Evolutionary conservation across 2,329 filamentous ascomycete genomes (phyloP), one percentile per base, ranked within the genome.

Genomic region (Fusarium phyllophilum): DNA sequence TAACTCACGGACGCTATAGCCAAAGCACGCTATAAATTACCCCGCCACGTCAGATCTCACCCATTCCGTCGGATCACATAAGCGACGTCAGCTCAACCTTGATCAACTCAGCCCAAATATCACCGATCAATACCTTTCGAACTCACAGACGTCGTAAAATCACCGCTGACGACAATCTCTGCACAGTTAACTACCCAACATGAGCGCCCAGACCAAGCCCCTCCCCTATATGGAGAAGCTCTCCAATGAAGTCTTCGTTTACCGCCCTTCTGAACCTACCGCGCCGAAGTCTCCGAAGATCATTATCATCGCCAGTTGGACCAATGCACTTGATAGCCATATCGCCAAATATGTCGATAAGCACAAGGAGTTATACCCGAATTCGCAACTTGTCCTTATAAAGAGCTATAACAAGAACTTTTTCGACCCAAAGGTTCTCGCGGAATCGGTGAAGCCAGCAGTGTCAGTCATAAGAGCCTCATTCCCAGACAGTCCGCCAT

Each of bases 321-420:
- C 71, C 33, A 72, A 73, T 31, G 57, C 66, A 1, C 31, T 62
- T 31, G 57, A 71, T 9, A 22, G 15, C 6, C 62, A 74, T 10
- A 68, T 73, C n/a, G 66, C 71, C 41, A 74, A 73, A 36, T 73
- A 72, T 31, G 55, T 72, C 49, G 52, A 68, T 9, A 68, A 61
- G 38, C 49, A 73, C 46, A 74, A 57, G 34, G 26, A 31, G 15
- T 1, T 64, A 12, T 58, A 61, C 24, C 62, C 58, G 1, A 24
- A 17, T 12, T 55, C 58, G 1, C 46, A 71, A 5, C 36, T 74
- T 20, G n/a, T 74, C 2, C 41, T 72, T 6, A 42, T 58, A 3
- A 55, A 57, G 49, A 72, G 58, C n/a, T 58, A 20, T 4, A 72
- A 34, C 34, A 63, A 45, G 29, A 61, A 44, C 20, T 22, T 74